Conservation (phyloP, 1,139 yeast species). For the Suhomyces panamericanus region DNA sequence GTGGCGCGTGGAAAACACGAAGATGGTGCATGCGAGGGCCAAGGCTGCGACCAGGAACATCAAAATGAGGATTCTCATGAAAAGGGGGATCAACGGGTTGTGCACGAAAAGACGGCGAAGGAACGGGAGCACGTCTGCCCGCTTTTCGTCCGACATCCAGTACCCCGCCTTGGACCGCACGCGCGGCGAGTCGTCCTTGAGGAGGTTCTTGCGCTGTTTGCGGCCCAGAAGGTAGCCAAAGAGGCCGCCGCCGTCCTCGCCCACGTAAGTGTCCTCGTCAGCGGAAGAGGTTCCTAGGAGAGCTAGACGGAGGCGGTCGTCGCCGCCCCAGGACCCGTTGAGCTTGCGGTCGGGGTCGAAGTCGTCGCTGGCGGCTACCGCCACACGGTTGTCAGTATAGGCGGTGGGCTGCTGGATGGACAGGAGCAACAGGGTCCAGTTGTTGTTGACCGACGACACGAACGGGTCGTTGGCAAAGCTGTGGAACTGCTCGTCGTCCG, state of each 20-base stretch:
- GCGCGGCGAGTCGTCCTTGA: conserved; percentile 30
- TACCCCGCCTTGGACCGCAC: conserved; percentile 60
- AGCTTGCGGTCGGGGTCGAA: conserved; percentile 24
- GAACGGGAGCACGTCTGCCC: conserved; percentile 57
- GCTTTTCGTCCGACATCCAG: conserved; percentile 66
- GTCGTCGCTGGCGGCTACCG: conserved; percentile 22
- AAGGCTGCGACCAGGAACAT: conserved; percentile 61
- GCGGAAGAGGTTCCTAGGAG: conserved; percentile 43
- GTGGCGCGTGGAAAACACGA: conserved; percentile 43
- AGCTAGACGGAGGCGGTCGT: conserved; percentile 55
- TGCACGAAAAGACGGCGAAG: conserved; percentile 60
- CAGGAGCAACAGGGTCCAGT: conserved; percentile 40
- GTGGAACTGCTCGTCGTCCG: conserved; percentile 35
- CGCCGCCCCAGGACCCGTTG: conserved; percentile 68
- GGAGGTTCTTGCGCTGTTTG: conserved; percentile 12
- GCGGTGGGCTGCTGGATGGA: conserved; percentile 41
- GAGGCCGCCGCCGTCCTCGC: conserved; percentile 18
- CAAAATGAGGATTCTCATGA: conserved; percentile 69
- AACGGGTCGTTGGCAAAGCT: conserved; percentile 44
- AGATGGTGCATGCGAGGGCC: conserved; percentile 68
- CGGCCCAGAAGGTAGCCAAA: conserved; percentile 10
- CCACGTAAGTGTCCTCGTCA: conserved; percentile 31
- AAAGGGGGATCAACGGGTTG: conserved; percentile 79
- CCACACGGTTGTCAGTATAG: conserved; percentile 32
- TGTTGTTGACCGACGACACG: conserved; percentile 37